Evolutionary conservation across 305 asterid genomes (phyloP), one percentile per base, ranked within the genome.

Genomic region (Ilex paraguariensis): DNA sequence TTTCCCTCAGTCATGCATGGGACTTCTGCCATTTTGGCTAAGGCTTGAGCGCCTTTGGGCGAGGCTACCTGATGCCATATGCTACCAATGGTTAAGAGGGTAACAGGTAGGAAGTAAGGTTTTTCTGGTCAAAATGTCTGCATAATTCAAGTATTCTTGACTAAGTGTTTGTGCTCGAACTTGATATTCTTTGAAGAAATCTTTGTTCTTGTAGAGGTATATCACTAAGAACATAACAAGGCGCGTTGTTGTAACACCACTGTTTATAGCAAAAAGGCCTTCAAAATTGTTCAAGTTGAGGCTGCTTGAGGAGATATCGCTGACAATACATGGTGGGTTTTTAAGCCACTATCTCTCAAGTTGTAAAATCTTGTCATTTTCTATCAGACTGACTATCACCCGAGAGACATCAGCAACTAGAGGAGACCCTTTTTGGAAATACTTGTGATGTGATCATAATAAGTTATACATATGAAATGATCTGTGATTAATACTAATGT

Each of bases 401-500:
- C 71, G 66, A 5, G 84, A 81, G 60, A 81, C 71, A 49, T 69
- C 82, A 12, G 81, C 70, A 60, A 77, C 81, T 55, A 75, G 56
- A 9, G 81, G 83, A 3, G 79, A 36, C 42, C 70, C 73, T 70
- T 66, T n/a, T 77, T 28, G 85, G 81, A 57, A 82, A 79, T 31
- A 46, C 80, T 83, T 79, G 73, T 65, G 6, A 21, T 21, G 28
- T 21, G 28, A 21, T 32, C 39, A 49, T 31, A 53, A 11, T 0
- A 49, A 7, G 53, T 45, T 13, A 45, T 13, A 49, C 2, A 49
- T 49, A 5, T 11, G 53, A n/a, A 4, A 49, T 49, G 4, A 11
- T n/a, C 11, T 49, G 14, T 49, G 53, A 49, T n/a, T 36, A 36
- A 36, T 36, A 3, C 6, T 36, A 36, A 36, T 36, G 6, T 36